phyloP scores from a whole-genome alignment of 1,139 yeast genomes.

The Meyerozyma athensensis region DNA sequence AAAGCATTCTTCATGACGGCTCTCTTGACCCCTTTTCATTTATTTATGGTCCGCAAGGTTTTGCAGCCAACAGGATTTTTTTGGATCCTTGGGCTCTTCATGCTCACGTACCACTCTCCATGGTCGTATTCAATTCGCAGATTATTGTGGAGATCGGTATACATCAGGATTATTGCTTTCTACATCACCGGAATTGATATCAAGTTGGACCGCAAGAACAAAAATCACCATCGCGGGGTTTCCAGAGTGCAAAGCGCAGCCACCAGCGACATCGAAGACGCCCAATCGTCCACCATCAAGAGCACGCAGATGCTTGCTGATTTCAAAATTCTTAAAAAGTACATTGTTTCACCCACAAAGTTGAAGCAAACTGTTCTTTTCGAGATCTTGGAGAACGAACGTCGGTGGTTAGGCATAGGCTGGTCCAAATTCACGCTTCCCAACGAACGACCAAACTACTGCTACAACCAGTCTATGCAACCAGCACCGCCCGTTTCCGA shows the following conservation, averaged over 20 bases:
- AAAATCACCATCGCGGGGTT: slow-evolving; percentile 14
- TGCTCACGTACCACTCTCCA: slow-evolving; percentile 49
- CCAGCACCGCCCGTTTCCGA: slow-evolving; percentile 27
- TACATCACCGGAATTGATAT: slow-evolving; percentile 46
- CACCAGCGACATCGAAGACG: slow-evolving; percentile 22
- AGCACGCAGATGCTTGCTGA: slow-evolving; percentile 25
- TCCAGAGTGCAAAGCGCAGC: slow-evolving; percentile 23
- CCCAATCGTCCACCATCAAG: slow-evolving; percentile 9
- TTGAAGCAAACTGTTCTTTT: slow-evolving; percentile 46
- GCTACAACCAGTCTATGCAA: slow-evolving; percentile 38
- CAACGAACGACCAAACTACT: slow-evolving; percentile 45
- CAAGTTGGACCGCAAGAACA: slow-evolving; percentile 18
- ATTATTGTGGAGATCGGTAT: slow-evolving; percentile 51
- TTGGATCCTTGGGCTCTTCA: slow-evolving; percentile 34
- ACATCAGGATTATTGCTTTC: slow-evolving; percentile 37
- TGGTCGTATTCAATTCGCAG: slow-evolving; percentile 49
- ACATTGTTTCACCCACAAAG: slow-evolving; percentile 37
- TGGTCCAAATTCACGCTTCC: slow-evolving; percentile 53
- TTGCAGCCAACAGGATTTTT: slow-evolving; percentile 32
- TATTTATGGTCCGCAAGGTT: slow-evolving; percentile 30
- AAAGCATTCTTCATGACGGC: slow-evolving; percentile 29
- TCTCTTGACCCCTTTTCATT: slow-evolving; percentile 47
- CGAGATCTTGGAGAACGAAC: slow-evolving; percentile 51
- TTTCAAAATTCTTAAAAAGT: slow-evolving; percentile 38
- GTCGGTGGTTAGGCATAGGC: slow-evolving; percentile 61